Percentiles rank a stretch among this genome's conserved stretches.
phyloP scores from a whole-genome alignment of 345 rosid species.

The Murraya paniculata region DNA sequence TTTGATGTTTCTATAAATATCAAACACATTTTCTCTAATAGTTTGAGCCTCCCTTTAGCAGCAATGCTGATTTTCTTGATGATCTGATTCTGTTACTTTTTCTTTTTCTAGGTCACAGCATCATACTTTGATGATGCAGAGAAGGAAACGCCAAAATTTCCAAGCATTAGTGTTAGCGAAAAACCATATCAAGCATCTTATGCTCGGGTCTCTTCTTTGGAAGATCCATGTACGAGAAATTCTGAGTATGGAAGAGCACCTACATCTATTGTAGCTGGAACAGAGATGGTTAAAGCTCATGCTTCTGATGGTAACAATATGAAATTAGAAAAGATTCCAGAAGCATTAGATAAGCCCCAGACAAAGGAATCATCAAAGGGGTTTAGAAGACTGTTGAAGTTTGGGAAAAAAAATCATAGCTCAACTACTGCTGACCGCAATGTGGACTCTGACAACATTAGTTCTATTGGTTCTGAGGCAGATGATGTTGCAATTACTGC shows the following conservation, averaged over 20 bases:
- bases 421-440: slow-evolving; percentile 46
- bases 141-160: slow-evolving; percentile 42
- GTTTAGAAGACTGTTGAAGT: slow-evolving; percentile 62
- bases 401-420: slow-evolving; percentile 64
- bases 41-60: background rate
- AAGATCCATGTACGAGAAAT: slow-evolving; percentile 55
- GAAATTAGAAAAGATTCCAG: slow-evolving; percentile 59
- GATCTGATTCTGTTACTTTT: slow-evolving; percentile 17
- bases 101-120: slow-evolving; percentile 43
- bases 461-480: slow-evolving; percentile 30
- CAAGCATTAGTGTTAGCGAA: slow-evolving; percentile 34
- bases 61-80: slow-evolving; percentile 9
- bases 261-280: slow-evolving; percentile 24
- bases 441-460: slow-evolving; percentile 30
- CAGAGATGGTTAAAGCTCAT: slow-evolving; percentile 43
- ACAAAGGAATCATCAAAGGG: slow-evolving; percentile 71
- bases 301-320: slow-evolving; percentile 36
- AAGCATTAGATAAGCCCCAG: slow-evolving; percentile 53
- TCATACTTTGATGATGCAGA: slow-evolving; percentile 30
- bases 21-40: background rate
- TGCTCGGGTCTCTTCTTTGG: slow-evolving; percentile 78
- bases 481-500: slow-evolving; percentile 32
- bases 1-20: background rate
- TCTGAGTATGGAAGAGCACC: slow-evolving; percentile 59
- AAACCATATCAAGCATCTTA: slow-evolving; percentile 67